Evolutionary conservation across 163 green algal species (phyloP).

Genomic region (Chloromonas sp.): DNA sequence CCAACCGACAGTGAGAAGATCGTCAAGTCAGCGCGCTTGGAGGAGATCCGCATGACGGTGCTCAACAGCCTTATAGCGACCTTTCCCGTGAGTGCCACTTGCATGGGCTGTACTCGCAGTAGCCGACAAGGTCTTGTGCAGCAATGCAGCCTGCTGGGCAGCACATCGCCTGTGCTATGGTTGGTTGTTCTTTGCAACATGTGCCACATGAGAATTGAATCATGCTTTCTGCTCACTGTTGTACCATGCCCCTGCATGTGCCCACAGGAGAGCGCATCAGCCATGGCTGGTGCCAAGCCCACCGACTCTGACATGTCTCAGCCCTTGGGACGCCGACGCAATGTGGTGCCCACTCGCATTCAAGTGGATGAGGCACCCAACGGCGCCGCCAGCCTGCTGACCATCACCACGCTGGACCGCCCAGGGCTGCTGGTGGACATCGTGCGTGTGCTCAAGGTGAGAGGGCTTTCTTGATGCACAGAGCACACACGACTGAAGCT

Average conservation of each 20-base stretch:
- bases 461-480: no score
- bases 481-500: no score
- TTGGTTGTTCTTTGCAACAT: no score
- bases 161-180: background rate
- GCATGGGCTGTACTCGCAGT: background rate
- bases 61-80: slow-evolving; percentile 25
- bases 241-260: no score
- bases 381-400: slow-evolving; percentile 41
- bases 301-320: slow-evolving; percentile 30
- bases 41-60: slow-evolving; percentile 81
- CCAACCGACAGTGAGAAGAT: slow-evolving; percentile 60
- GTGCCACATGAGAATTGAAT: no score
- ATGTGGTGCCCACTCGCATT: slow-evolving; percentile 63
- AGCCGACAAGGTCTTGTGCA: background rate
- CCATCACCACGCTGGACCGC: slow-evolving; percentile 55
- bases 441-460: slow-evolving; percentile 29
- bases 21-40: slow-evolving; percentile 65
- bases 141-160: background rate
- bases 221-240: no score
- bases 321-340: slow-evolving; percentile 37
- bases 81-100: slow-evolving; percentile 34
- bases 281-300: slow-evolving; percentile 22
- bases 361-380: slow-evolving; percentile 45
- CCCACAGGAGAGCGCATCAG: slow-evolving; percentile 25
- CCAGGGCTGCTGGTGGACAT: slow-evolving; percentile 85